Evolutionary conservation across 2,329 filamentous ascomycete species (phyloP).

Genomic region (Pseudopithomyces maydicus): DNA sequence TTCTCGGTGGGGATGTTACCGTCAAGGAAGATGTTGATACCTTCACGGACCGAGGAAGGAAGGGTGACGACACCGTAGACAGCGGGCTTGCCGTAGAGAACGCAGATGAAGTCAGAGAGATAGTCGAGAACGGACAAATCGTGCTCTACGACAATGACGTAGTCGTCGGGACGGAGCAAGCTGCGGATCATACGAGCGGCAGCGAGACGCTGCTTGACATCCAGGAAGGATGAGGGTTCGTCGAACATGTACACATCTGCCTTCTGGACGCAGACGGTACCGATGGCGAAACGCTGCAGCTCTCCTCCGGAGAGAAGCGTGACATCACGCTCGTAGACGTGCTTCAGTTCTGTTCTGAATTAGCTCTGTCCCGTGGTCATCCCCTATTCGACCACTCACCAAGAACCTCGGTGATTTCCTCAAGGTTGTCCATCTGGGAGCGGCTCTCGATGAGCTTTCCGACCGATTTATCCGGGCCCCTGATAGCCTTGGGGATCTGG

Average conservation of each 20-base stretch:
- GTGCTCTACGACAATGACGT: constrained; percentile 99
- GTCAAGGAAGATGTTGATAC: constrained; percentile 99
- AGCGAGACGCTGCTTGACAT: constrained; percentile 97
- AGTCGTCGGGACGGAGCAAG: constrained; percentile 85
- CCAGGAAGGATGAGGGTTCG: constrained; percentile 96
- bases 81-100: constrained; percentile 93
- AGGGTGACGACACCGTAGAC: constrained; percentile 98
- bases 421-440: constrained; percentile 75
- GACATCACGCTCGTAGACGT: constrained; percentile 92
- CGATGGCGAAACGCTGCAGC: constrained; percentile 96
- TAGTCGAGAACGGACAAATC: constrained; percentile 98
- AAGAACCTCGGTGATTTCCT: constrained; percentile 81
- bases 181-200: constrained; percentile 92
- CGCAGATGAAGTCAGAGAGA: constrained; percentile 97
- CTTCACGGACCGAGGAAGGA: constrained; percentile 94
- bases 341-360: constrained; percentile 68
- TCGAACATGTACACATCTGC: constrained; percentile 99
- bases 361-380: neutral
- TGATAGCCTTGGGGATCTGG: constrained; percentile 93
- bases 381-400: constrained; percentile 48
- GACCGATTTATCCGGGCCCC: constrained; percentile 79
- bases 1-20: constrained; percentile 98
- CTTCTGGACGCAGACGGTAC: constrained; percentile 91
- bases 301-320: constrained; percentile 93
- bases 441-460: constrained; percentile 77